phyloP scores from a whole-genome alignment of 1,284 basidiomycete genomes.

The Abortiporus biennis region DNA sequence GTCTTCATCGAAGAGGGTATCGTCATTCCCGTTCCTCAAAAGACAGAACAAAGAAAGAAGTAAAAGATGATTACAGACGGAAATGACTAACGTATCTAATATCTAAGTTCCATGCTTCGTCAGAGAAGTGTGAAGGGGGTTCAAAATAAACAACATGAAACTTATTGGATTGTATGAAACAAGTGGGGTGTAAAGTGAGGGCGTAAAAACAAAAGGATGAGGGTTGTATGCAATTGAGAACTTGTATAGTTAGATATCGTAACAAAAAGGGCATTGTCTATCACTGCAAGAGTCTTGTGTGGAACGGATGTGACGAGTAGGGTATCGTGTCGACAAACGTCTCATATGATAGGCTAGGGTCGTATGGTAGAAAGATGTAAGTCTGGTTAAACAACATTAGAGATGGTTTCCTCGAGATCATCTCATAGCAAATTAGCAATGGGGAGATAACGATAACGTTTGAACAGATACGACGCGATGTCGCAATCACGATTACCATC shows the following conservation, averaged over 20 bases:
- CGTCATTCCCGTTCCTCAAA: constrained; percentile 1
- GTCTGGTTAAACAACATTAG: too few relatives aligned
- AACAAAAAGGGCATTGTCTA: constrained; percentile 7
- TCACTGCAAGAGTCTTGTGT: constrained; percentile 6
- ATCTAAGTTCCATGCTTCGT: constrained; percentile 2
- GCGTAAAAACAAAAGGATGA: background rate
- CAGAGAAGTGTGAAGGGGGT: background rate
- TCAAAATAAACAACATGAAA: background rate
- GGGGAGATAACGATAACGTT: too few relatives aligned
- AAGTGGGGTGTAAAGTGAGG: background rate
- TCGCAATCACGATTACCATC: too few relatives aligned
- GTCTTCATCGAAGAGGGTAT: constrained; percentile 4
- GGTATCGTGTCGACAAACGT: constrained; percentile 24
- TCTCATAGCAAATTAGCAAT: too few relatives aligned
- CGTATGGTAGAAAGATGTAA: constrained; percentile 18
- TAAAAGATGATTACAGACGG: background rate
- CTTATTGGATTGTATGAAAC: background rate
- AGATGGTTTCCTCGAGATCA: too few relatives aligned
- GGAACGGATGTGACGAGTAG: constrained; percentile 7
- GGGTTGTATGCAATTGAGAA: constrained; percentile 4
- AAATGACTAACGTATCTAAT: constrained; percentile 7
- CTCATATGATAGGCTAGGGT: constrained; percentile 23
- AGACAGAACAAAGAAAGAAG: background rate
- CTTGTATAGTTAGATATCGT: constrained; percentile 6
- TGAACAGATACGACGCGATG: too few relatives aligned